Evolutionary conservation across 192 early-diverging fungal species (phyloP).

Genomic region (Thamnidium elegans): DNA sequence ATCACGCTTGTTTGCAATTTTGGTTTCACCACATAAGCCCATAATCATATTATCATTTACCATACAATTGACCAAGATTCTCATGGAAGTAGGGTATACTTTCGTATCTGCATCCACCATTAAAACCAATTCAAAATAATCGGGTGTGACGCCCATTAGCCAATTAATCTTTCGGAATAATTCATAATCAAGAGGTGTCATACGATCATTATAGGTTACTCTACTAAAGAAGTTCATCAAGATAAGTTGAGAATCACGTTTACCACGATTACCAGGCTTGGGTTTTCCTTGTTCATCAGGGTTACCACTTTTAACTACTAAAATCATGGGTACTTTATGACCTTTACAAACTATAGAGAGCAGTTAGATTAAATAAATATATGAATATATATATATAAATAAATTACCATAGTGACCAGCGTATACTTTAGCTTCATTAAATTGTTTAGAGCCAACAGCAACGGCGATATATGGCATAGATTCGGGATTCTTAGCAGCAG

Average conservation of each 20-base stretch:
- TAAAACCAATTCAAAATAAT: slow-evolving; percentile 74
- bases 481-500: slow-evolving; percentile 56
- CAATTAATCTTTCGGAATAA: slow-evolving; percentile 82
- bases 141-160: slow-evolving; percentile 85
- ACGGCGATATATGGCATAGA: slow-evolving; percentile 78
- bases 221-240: slow-evolving; percentile 95
- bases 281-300: slow-evolving; percentile 65
- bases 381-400: slow-evolving; percentile 3
- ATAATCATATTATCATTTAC: slow-evolving; percentile 88
- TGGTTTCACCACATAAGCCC: slow-evolving; percentile 97
- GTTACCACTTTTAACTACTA: slow-evolving; percentile 73
- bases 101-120: slow-evolving; percentile 94
- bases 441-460: slow-evolving; percentile 71
- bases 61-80: slow-evolving; percentile 86
- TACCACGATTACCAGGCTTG: slow-evolving; percentile 90
- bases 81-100: slow-evolving; percentile 74
- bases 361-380: neutral
- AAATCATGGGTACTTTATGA: slow-evolving; percentile 61
- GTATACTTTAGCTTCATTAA: slow-evolving; percentile 77
- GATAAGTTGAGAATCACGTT: slow-evolving; percentile 95
- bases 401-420: slow-evolving; percentile 66
- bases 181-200: slow-evolving; percentile 91
- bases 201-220: slow-evolving; percentile 82
- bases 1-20: slow-evolving; percentile 92
- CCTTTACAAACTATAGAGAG: slow-evolving; percentile 46